Evolutionary conservation across 208 protist species (phyloP), one percentile per base, ranked within the genome.

Genomic region (Pavlovales sp.): DNA sequence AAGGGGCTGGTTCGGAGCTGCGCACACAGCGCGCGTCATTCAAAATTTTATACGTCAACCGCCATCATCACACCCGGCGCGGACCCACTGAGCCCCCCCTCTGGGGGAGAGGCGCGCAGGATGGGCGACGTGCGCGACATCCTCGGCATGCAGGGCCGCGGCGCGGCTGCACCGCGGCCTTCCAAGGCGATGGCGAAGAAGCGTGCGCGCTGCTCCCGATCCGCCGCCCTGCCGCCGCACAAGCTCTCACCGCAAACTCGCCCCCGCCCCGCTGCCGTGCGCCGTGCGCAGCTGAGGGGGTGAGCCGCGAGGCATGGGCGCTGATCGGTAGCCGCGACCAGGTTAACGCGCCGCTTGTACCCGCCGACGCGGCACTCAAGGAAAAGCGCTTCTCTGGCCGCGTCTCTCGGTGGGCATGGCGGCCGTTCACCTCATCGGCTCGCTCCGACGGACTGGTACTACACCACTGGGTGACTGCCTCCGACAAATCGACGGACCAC

Each of bases 251-350:
- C n/a, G n/a, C n/a, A n/a, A n/a, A n/a, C n/a, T n/a, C n/a, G n/a
- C n/a, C n/a, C n/a, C n/a, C n/a, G n/a, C n/a, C n/a, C n/a, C n/a
- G n/a, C n/a, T n/a, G n/a, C n/a, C n/a, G n/a, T n/a, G n/a, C n/a
- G 44, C 44, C 11, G 44, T 20, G 44, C 44, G 44, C 44, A 57
- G 78, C 88, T 2, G 88, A 86, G 57, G 88, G 88, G 0, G 86
- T 90, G 80, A 90, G 88, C 75, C 66, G 88, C 44, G 88, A 90
- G 78, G 88, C 88, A 22, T 90, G 81, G 47, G 81, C 79, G 80
- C 75, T 90, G 32, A 85, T 85, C 28, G 57, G 57, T 2, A 71
- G 32, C 57, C 5, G n/a, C n/a, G 67, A 75, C 7, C 39, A 79
- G 41, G 88, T 39, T 20, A 39, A 32, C 38, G 47, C 37, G 22